Conservation (phyloP, 2,329 filamentous ascomycete genomes). For the Cyphellophora attinorum region DNA sequence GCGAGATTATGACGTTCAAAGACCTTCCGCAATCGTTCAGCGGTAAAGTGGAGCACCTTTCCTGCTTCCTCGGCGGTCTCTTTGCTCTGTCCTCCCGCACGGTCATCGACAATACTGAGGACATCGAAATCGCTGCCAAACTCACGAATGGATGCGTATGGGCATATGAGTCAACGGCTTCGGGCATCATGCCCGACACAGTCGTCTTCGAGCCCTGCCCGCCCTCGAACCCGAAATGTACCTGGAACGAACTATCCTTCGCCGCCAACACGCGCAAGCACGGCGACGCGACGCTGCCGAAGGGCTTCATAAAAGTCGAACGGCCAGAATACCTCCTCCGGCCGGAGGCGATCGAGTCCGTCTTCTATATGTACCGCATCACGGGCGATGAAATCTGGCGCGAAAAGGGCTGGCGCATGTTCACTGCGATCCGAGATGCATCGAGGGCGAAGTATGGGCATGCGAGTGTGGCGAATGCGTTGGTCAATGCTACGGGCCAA, state of each 20-base stretch:
- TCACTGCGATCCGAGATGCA: constrained; percentile 34
- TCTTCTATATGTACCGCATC: constrained; percentile 52
- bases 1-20: constrained; percentile 29
- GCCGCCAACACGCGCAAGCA: background rate
- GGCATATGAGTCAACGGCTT: constrained; percentile 47
- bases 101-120: constrained; percentile 41
- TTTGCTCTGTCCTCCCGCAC: constrained; percentile 58
- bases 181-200: constrained; percentile 54
- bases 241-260: constrained; percentile 18
- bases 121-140: constrained; percentile 47
- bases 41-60: constrained; percentile 47
- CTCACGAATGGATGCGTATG: constrained; percentile 56
- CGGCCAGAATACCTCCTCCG: constrained; percentile 45
- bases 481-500: constrained; percentile 3
- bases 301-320: background rate
- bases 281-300: constrained; percentile 11
- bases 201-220: constrained; percentile 29
- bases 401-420: constrained; percentile 41
- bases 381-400: constrained; percentile 42
- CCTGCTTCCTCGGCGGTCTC: constrained; percentile 63
- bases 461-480: constrained; percentile 21
- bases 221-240: constrained; percentile 12
- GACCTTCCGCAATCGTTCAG: constrained; percentile 18
- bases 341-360: constrained; percentile 50
- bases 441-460: constrained; percentile 32